These are phyloP conservation scores for Pochonia chlamydosporia DNA, from an alignment of 2,329 filamentous ascomycete genomes.

Conservation along the genomic window DNA sequence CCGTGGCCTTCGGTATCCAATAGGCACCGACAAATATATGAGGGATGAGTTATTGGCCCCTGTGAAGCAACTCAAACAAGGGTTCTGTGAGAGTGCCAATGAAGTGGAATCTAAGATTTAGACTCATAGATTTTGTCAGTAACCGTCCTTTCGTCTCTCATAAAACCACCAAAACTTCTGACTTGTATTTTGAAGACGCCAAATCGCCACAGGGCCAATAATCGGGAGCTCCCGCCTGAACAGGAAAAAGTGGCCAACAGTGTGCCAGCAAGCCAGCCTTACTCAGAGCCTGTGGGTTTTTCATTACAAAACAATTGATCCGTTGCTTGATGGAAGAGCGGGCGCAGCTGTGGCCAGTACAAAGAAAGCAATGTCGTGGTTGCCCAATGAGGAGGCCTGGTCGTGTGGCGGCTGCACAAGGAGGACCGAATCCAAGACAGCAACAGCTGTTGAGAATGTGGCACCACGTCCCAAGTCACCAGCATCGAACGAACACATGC, in stretches of 20 bases:
- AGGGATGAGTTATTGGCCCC: neutral
- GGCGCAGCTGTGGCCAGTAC: too few relatives aligned
- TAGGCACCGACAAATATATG: neutral
- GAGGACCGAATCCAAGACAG: too few relatives aligned
- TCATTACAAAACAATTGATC: too few relatives aligned
- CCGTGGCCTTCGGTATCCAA: neutral
- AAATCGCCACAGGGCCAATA: neutral
- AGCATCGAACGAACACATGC: neutral
- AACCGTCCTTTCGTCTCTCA: neutral
- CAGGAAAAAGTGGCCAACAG: neutral
- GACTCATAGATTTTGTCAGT: neutral
- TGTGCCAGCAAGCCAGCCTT: neutral
- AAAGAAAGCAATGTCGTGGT: neutral
- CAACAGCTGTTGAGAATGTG: neutral
- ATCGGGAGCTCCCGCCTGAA: neutral
- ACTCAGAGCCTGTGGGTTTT: neutral
- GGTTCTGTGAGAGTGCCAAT: neutral
- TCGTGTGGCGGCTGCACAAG: neutral
- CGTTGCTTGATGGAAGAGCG: too few relatives aligned
- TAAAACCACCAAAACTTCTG: neutral
- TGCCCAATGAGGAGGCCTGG: slow-evolving; percentile 1
- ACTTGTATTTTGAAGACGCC: neutral
- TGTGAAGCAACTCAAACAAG: neutral
- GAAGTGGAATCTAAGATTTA: neutral
- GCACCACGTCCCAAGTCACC: too few relatives aligned